Base-by-base conservation (phyloP, 352 stramenopile species). In the Blastocystis sp. region DNA sequence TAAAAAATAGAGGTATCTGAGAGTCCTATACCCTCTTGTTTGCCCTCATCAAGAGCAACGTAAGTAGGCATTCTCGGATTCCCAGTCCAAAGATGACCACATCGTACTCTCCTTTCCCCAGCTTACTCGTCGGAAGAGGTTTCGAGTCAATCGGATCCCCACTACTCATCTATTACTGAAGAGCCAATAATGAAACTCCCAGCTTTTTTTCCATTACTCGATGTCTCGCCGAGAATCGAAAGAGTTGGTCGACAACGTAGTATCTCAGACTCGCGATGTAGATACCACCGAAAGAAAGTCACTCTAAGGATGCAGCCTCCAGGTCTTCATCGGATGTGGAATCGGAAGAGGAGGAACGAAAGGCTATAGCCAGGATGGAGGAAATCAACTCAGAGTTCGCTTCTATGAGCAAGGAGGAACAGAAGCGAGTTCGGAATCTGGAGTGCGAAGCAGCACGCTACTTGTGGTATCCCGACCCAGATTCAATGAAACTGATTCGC, bases 51-150 rank as follows among this genome's bases (percentile, higher is more conserved):
- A 99, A 91, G 53, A 99, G 92, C 11, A 96, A 96, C 59, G 94
- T 97, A 80, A 99, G 94, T 89, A 99, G 97, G 90, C 97, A 99
- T 92, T 99, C 97, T 91, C 98, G 99, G 23, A 99, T 93, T 13
- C 97, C 97, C 89, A 97, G 99, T 59, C 97, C 97, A 84, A 99
- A 95, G 63, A 99, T 94, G 92, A 99, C 99, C 50, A 95, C 96
- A 92, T 99, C 97, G 91, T 99, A 99, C 91, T 99, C 96, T 59
- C 97, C 97, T 20, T 37, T 45, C 4, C 73, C 73, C 2, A 84
- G 50, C 18, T 18, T n/a, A 2, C 20, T 59, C 50, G 50, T n/a
- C 13, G 13, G 50, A 59, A 13, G 13, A 59, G 13, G 13, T 59
- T 59, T n/a, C 50, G 50, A n/a, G 50, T 13, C 11, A 59, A 59